Percentiles rank a stretch among this genome's conserved stretches.
phyloP scores from a whole-genome alignment of 139 green algal genomes.

The Asterochloris erici region DNA sequence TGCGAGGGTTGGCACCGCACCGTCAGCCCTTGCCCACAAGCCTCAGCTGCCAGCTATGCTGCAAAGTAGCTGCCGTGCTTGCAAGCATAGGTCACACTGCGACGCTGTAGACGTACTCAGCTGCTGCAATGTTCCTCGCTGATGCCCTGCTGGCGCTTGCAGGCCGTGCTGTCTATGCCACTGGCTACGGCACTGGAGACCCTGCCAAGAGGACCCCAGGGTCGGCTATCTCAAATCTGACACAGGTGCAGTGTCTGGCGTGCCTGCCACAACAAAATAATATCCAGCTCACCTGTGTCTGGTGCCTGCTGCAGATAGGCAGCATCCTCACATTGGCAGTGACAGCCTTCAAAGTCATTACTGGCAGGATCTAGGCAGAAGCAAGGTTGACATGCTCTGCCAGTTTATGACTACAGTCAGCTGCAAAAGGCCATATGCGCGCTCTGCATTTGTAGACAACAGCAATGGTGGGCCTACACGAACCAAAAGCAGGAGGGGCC shows the following conservation, averaged over 20 bases:
- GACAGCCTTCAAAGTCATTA: constrained; percentile 14
- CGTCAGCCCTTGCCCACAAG: not conserved
- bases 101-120: not conserved
- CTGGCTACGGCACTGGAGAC: constrained; percentile 21
- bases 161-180: constrained; percentile 18
- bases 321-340: not conserved
- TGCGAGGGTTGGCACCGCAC: not conserved
- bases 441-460: too few relatives aligned
- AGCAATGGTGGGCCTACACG: too few relatives aligned
- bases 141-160: not conserved
- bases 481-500: too few relatives aligned
- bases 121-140: not conserved
- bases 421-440: too few relatives aligned
- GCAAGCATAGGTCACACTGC: not conserved
- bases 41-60: not conserved
- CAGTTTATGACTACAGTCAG: too few relatives aligned
- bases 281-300: too few relatives aligned
- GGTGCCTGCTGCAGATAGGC: not conserved
- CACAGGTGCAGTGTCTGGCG: not conserved
- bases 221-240: not conserved
- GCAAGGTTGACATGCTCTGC: too few relatives aligned
- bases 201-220: constrained; percentile 12
- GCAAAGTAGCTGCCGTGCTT: not conserved
- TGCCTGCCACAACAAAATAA: too few relatives aligned
- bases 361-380: not conserved